Conservation (phyloP, 768 basidiomycete species). For the Gyrodon lividus region DNA sequence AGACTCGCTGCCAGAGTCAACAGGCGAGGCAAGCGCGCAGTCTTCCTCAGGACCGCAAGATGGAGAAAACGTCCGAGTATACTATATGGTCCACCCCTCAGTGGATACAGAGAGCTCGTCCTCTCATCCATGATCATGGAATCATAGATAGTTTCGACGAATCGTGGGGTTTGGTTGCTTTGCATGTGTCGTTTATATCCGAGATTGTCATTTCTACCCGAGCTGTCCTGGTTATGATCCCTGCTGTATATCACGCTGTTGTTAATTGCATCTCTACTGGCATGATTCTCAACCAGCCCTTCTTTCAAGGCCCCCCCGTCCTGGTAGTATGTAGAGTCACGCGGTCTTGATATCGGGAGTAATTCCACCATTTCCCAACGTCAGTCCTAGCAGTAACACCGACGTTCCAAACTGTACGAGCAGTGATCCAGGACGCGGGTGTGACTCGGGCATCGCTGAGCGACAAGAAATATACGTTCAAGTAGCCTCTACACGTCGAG, state of each 20-base stretch:
- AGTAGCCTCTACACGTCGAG: no score
- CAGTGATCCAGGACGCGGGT: neutral
- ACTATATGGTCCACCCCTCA: slow-evolving; percentile 89
- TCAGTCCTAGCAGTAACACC: no score
- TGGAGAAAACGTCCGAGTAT: slow-evolving; percentile 64
- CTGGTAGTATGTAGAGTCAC: no score
- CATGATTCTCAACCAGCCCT: no score
- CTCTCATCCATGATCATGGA: slow-evolving; percentile 26
- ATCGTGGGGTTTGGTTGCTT: slow-evolving; percentile 2
- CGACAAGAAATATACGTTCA: neutral
- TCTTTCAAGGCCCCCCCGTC: no score
- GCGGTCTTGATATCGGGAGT: no score
- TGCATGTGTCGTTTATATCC: slow-evolving; percentile 6
- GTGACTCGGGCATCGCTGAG: neutral
- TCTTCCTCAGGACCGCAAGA: slow-evolving; percentile 49
- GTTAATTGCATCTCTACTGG: neutral
- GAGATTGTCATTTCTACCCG: slow-evolving; percentile 8
- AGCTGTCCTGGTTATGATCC: slow-evolving; percentile 3
- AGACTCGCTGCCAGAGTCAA: slow-evolving; percentile 66
- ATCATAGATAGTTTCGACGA: neutral
- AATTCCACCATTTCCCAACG: neutral
- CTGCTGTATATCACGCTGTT: neutral
- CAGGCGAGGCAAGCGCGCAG: slow-evolving; percentile 53
- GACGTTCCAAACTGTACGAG: no score
- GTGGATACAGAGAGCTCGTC: slow-evolving; percentile 67